These are phyloP conservation scores for Penicillium cataractarum DNA, from an alignment of 495 filamentous ascomycete genomes.

Conservation along the genomic window DNA sequence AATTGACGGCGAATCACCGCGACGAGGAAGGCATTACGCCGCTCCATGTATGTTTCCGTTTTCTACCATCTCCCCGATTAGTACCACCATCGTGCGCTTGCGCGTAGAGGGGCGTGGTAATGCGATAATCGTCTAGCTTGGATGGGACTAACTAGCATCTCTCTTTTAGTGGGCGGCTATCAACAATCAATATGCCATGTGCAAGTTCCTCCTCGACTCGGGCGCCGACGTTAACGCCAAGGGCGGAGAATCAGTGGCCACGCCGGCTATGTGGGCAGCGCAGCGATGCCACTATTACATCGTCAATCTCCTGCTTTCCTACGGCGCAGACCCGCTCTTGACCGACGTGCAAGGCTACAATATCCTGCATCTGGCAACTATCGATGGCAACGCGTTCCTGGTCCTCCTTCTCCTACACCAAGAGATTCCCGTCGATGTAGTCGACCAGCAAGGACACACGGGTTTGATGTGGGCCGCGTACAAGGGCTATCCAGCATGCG, in stretches of 20 bases:
- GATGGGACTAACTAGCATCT: conserved; percentile 6
- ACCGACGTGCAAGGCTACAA: conserved; percentile 95
- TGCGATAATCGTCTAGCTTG: neutral
- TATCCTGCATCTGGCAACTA: conserved; percentile 92
- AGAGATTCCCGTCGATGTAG: conserved; percentile 87
- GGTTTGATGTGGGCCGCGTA: conserved; percentile 98
- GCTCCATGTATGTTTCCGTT: conserved; percentile 73
- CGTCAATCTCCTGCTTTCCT: conserved; percentile 77
- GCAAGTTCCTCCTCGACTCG: conserved; percentile 87
- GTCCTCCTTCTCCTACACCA: conserved; percentile 88
- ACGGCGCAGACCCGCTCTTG: conserved; percentile 87
- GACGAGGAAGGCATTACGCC: conserved; percentile 95
- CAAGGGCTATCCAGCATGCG: conserved; percentile 88
- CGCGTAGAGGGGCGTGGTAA: neutral
- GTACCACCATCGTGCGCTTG: neutral
- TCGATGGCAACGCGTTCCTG: conserved; percentile 94
- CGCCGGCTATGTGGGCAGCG: conserved; percentile 94
- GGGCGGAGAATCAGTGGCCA: conserved; percentile 90
- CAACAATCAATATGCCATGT: conserved; percentile 95
- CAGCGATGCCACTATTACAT: conserved; percentile 91
- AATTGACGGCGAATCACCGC: conserved; percentile 74
- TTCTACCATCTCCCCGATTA: neutral
- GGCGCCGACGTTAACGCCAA: conserved; percentile 93
- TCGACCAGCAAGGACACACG: conserved; percentile 87
- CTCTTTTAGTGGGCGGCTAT: conserved; percentile 90